Base-by-base conservation (phyloP, 2,329 filamentous ascomycete species). In the Westerdykella sp. region DNA sequence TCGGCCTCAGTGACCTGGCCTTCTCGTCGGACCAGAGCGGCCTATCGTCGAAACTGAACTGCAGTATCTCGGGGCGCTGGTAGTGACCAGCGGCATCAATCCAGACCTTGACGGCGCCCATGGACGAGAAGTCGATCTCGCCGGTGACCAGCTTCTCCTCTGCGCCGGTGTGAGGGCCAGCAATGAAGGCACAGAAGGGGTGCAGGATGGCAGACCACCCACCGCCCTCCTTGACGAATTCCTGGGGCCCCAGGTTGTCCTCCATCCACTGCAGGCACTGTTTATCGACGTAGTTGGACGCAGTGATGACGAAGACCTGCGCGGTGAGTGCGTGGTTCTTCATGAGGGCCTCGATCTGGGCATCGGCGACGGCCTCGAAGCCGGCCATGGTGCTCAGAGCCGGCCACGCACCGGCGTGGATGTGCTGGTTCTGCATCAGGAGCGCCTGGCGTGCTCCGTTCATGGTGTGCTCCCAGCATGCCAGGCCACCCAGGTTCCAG, bases 331-430 rank as follows among this genome's bases (percentile, higher is more conserved):
- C 70, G 45, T 73, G 71, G 5, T 58, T 54, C 55, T 72, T 73
- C 69, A 72, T 73, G 30, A 73, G 48, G 5, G 67, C 70, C 56
- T 73, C 71, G 41, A 73, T 73, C 53, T 73, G 69, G n/a, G 57
- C 57, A 46, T 70, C 63, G 2, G 69, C 69, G 5, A 66, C 62
- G 0, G 47, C 52, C 44, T 72, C 68, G 35, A 73, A 71, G 0
- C 69, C 69, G 0, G 52, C 50, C 62, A 64, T 60, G 6, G 56
- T 62, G 0, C 57, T 59, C n/a, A 62, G 47, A 46, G 42, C 74
- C 57, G 43, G 67, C 60, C 64, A 75, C 53, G 43, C 58, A 30
- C 60, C 60, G 2, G 60, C 57, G 43, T 63, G 57, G 60, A 70
- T 62, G 28, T 66, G 60, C 39, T 67, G 59, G 14, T 61, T 59